Evolutionary conservation across 2,329 filamentous ascomycete genomes (phyloP).

Genomic region (Trichothecium sympodiale): DNA sequence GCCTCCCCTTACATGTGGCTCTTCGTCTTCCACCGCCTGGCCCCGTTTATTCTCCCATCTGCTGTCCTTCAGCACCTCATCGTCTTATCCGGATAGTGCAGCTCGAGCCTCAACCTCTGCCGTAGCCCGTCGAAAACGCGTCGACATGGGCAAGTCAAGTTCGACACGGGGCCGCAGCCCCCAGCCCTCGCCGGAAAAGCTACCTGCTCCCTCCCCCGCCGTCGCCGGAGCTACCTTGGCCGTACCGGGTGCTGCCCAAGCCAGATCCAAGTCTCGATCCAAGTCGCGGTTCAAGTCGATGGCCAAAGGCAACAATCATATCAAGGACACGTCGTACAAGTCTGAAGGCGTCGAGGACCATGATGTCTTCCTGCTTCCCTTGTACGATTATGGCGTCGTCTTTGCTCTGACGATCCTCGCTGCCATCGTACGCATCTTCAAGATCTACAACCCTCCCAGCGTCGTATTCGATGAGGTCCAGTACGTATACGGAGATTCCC

Average conservation of each 20-base stretch:
- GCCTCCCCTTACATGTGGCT: neutral
- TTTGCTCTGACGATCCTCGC: slow-evolving; percentile 63
- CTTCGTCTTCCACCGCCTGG: slow-evolving; percentile 2
- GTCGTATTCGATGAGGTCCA: slow-evolving; percentile 99
- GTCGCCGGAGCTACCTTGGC: slow-evolving; percentile 1
- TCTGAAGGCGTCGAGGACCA: slow-evolving; percentile 78
- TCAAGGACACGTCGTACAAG: slow-evolving; percentile 46
- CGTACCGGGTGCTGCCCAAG: slow-evolving; percentile 3
- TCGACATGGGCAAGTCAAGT: slow-evolving; percentile 22
- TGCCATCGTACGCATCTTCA: slow-evolving; percentile 74
- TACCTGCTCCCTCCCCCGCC: slow-evolving; percentile 1
- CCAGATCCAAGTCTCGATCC: slow-evolving; percentile 6
- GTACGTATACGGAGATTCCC: slow-evolving; percentile 49
- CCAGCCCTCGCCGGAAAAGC: slow-evolving; percentile 15
- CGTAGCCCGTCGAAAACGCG: slow-evolving; percentile 1
- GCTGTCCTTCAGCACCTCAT: slow-evolving; percentile 1
- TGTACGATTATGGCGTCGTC: slow-evolving; percentile 73
- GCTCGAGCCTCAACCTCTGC: neutral
- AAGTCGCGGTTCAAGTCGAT: slow-evolving; percentile 16
- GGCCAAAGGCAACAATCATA: slow-evolving; percentile 25
- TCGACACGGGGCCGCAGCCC: slow-evolving; percentile 24
- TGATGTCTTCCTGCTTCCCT: slow-evolving; percentile 80
- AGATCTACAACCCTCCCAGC: slow-evolving; percentile 90
- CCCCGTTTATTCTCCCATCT: neutral
- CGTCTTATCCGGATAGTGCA: neutral